Conservation (phyloP, 441 rosid genomes). For the Croton laevigatus region DNA sequence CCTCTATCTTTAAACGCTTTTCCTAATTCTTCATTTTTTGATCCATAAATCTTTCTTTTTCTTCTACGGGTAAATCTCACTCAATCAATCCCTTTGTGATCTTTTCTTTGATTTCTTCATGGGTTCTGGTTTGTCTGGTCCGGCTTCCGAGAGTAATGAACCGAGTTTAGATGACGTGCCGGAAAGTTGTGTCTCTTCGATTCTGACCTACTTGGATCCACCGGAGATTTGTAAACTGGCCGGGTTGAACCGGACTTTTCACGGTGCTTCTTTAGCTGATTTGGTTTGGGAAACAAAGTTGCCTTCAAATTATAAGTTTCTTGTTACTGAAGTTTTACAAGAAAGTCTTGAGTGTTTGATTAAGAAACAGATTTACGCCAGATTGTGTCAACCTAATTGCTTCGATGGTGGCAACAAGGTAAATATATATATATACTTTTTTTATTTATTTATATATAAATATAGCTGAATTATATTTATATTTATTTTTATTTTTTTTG, state of each 20-base stretch:
- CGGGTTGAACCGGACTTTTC: slow-evolving; percentile 53
- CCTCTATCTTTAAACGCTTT: slow-evolving; percentile 41
- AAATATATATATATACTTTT: not conserved
- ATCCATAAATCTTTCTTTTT: not conserved
- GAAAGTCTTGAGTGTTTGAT: slow-evolving; percentile 27
- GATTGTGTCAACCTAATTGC: slow-evolving; percentile 43
- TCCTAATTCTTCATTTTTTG: too few species aligned
- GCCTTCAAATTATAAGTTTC: slow-evolving; percentile 54
- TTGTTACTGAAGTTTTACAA: slow-evolving; percentile 33
- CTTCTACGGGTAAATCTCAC: not conserved
- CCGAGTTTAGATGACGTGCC: slow-evolving; percentile 65
- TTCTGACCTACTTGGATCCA: slow-evolving; percentile 59
- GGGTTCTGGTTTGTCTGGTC: slow-evolving; percentile 51
- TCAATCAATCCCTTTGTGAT: not conserved
- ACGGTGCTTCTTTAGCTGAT: slow-evolving; percentile 70
- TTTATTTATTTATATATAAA: not conserved
- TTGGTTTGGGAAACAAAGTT: slow-evolving; percentile 78
- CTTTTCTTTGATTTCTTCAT: slow-evolving; percentile 20
- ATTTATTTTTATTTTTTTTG: not conserved
- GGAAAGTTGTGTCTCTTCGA: slow-evolving; percentile 67
- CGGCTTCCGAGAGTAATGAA: slow-evolving; percentile 24
- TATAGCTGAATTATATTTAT: too few species aligned
- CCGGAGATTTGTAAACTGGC: slow-evolving; percentile 73
- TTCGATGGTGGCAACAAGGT: slow-evolving; percentile 72
- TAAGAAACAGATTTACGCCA: slow-evolving; percentile 56